Base-by-base conservation (phyloP, 495 filamentous ascomycete genomes). In the Entonaema liquescens region DNA sequence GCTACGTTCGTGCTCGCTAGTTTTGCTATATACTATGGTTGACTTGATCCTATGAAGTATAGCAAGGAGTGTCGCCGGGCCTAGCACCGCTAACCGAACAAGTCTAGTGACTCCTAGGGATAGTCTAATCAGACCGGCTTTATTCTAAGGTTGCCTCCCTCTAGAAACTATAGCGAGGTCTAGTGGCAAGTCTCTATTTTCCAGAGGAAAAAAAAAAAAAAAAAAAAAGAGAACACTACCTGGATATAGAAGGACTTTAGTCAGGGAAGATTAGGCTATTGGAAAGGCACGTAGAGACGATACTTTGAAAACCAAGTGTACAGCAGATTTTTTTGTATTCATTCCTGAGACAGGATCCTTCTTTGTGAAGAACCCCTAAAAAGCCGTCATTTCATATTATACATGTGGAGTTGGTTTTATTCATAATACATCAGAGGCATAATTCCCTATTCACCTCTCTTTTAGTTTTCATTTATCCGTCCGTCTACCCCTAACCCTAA, bases 401-500 rank as follows among this genome's bases (percentile, higher is more conserved):
- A 74, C 56, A 64, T 66, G 63, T 56, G 33, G 63, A 59, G 63
- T 67, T 54, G 50, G 50, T 54, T 40, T 61, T 60, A 54, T 59
- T 71, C 68, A 67, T 67, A 62, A 62, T 67, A 58, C 62, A 71
- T 62, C 58, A 35, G 47, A 17, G 36, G 53, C 42, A 19, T 35
- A 28, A 13, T 26, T 58, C 23, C 29, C 13, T 33, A 8, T 38
- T 25, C 40, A 11, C 12, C 28, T 54, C 28, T 23, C 9, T 47
- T 44, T 47, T n/a, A n/a, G n/a, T 47, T 21, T 5, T 47, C 42
- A 11, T 36, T 35, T 31, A 23, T 25, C 17, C 9, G 21, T 57
- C 12, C 54, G 9, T 33, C 31, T 9, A 33, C 11, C 31, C n/a
- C n/a, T n/a, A 33, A 9, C 19, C 42, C n/a, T n/a, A n/a, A n/a